These are phyloP conservation scores for Rhypophila decipiens DNA, from an alignment of 495 filamentous ascomycete species.

Conservation along the genomic window DNA sequence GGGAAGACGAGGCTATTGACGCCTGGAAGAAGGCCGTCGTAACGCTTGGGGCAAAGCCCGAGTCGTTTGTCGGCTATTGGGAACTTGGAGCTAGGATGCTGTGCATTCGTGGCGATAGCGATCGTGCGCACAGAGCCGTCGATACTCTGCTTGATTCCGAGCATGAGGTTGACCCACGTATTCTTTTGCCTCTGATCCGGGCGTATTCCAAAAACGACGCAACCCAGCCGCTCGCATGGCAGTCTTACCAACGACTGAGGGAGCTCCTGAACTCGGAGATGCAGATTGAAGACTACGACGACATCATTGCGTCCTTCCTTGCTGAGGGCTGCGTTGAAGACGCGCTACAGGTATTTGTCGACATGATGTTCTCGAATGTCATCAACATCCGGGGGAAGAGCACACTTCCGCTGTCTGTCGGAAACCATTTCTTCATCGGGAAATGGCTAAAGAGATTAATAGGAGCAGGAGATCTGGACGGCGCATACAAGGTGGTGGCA, in stretches of 20 bases:
- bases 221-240: constrained; percentile 53
- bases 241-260: constrained; percentile 57
- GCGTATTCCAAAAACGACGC: constrained; percentile 30
- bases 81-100: constrained; percentile 65
- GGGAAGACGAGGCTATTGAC: constrained; percentile 52
- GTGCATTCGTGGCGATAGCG: constrained; percentile 50
- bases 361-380: constrained; percentile 70
- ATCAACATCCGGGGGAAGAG: constrained; percentile 35
- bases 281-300: constrained; percentile 69
- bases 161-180: constrained; percentile 44
- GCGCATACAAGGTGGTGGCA: constrained; percentile 60
- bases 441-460: constrained; percentile 79
- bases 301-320: constrained; percentile 57
- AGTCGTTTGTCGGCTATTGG: constrained; percentile 53
- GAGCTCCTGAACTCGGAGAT: constrained; percentile 54
- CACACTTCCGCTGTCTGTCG: constrained; percentile 52
- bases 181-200: constrained; percentile 61
- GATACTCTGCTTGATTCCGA: constrained; percentile 48
- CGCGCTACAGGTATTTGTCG: constrained; percentile 68
- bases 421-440: constrained; percentile 74
- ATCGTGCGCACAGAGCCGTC: constrained; percentile 58
- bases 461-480: constrained; percentile 62
- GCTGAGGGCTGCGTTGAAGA: constrained; percentile 51
- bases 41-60: constrained; percentile 46
- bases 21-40: constrained; percentile 56